Conservation (phyloP, 1,284 basidiomycete species). For the Salmacisia buchloeana region DNA sequence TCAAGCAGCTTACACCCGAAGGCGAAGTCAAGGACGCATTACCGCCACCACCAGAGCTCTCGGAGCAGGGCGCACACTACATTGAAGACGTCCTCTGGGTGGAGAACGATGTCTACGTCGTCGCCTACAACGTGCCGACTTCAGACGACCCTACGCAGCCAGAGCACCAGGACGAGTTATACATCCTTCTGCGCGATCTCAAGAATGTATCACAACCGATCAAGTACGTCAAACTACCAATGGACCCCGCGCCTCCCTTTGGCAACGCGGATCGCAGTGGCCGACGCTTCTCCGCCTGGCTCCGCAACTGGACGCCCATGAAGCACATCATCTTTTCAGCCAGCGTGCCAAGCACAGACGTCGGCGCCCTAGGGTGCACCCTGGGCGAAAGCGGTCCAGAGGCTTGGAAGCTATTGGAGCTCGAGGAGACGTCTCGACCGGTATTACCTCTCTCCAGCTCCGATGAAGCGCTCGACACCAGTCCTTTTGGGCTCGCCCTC, state of each 20-base stretch:
- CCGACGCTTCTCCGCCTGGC: constrained; percentile 56
- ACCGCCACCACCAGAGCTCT: constrained; percentile 56
- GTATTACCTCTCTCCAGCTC: constrained; percentile 60
- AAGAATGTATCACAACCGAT: constrained; percentile 57
- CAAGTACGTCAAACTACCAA: constrained; percentile 56
- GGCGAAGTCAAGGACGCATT: constrained; percentile 62
- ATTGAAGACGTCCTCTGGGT: constrained; percentile 63
- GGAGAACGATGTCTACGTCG: constrained; percentile 66
- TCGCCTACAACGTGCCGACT: constrained; percentile 58
- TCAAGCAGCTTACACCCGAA: constrained; percentile 64
- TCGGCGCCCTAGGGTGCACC: constrained; percentile 63
- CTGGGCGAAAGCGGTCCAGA: constrained; percentile 45
- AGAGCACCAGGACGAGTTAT: constrained; percentile 57
- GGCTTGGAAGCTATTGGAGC: constrained; percentile 65
- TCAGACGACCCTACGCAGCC: constrained; percentile 31
- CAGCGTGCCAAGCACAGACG: constrained; percentile 68
- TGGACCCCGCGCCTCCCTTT: constrained; percentile 58
- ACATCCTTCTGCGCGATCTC: constrained; percentile 63
- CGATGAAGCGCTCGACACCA: constrained; percentile 67
- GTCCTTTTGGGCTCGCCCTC: constrained; percentile 63
- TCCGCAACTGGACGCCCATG: constrained; percentile 65
- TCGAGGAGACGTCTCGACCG: constrained; percentile 68
- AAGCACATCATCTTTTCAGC: constrained; percentile 65
- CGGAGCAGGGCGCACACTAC: constrained; percentile 52
- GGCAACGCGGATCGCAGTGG: constrained; percentile 59